phyloP scores from a whole-genome alignment of 164 flowering plant genomes.

The Liquidambar formosana region DNA sequence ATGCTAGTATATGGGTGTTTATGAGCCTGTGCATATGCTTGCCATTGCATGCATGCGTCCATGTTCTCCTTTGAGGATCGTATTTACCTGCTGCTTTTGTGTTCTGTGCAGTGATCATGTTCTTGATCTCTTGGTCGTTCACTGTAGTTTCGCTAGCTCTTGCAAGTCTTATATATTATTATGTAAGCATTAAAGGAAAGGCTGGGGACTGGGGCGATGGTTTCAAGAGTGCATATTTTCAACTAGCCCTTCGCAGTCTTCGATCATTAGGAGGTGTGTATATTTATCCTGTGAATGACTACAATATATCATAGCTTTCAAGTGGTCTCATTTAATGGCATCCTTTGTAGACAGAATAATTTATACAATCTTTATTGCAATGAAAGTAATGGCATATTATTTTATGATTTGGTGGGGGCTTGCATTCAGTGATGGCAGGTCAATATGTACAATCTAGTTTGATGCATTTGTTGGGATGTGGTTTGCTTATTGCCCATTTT shows the following conservation, averaged over 20 bases:
- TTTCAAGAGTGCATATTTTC: slow-evolving; percentile 99
- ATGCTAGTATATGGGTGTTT: not conserved
- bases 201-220: slow-evolving; percentile 99
- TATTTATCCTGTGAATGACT: not conserved
- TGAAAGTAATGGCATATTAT: not conserved
- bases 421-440: too few species aligned
- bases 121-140: slow-evolving; percentile 97
- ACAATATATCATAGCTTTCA: not conserved
- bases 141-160: slow-evolving; percentile 93
- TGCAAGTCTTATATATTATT: slow-evolving; percentile 92
- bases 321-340: not conserved
- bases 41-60: not conserved
- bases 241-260: slow-evolving; percentile 94
- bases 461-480: too few species aligned
- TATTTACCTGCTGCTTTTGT: too few species aligned
- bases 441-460: too few species aligned
- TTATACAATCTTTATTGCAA: not conserved
- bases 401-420: too few species aligned
- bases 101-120: slow-evolving; percentile 93
- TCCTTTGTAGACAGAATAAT: not conserved
- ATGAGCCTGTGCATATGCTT: not conserved
- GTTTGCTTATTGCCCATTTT: too few species aligned
- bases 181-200: slow-evolving; percentile 93
- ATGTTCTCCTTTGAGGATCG: too few species aligned
- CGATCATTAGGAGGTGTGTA: slow-evolving; percentile 93